These are phyloP conservation scores for Polytrichum commune DNA, from an alignment of 225 moss, liverwort and hornwort genomes.

Conservation along the genomic window DNA sequence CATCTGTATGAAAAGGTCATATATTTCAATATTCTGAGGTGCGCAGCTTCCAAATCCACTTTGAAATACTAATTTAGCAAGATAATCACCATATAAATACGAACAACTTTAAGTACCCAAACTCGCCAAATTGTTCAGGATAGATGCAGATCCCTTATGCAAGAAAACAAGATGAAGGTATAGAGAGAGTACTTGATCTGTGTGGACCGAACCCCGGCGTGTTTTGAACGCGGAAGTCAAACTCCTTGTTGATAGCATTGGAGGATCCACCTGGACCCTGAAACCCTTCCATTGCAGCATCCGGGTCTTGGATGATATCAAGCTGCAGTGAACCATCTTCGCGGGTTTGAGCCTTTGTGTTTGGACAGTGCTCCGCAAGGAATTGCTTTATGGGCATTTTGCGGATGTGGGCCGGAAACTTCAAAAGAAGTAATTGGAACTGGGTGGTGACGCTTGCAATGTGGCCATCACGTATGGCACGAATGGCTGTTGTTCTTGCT, in stretches of 20 bases:
- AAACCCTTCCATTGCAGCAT: not conserved
- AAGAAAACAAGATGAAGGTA: too few species aligned
- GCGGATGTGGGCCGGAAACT: constrained; percentile 33
- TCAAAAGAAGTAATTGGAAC: constrained; percentile 24
- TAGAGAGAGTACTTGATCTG: too few species aligned
- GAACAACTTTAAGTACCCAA: too few species aligned
- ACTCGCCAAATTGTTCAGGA: too few species aligned
- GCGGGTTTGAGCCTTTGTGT: constrained; percentile 15
- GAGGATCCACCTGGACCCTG: constrained; percentile 17
- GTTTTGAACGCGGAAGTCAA: constrained; percentile 3
- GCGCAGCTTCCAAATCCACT: too few species aligned
- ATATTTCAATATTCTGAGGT: too few species aligned
- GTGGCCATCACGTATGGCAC: constrained; percentile 32
- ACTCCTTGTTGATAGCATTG: constrained; percentile 4
- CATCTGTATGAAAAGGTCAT: too few species aligned
- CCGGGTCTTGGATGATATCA: constrained; percentile 18
- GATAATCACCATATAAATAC: too few species aligned
- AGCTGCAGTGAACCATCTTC: constrained; percentile 22
- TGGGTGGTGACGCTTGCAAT: constrained; percentile 18
- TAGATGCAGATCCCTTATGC: too few species aligned
- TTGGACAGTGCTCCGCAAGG: constrained; percentile 34
- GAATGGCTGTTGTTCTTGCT: constrained; percentile 28
- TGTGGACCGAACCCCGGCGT: constrained; percentile 12
- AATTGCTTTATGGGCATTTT: constrained; percentile 48
- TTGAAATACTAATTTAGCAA: too few species aligned